These are phyloP conservation scores for Seiridium cupressi DNA, from an alignment of 2,329 filamentous ascomycete species.

Conservation along the genomic window DNA sequence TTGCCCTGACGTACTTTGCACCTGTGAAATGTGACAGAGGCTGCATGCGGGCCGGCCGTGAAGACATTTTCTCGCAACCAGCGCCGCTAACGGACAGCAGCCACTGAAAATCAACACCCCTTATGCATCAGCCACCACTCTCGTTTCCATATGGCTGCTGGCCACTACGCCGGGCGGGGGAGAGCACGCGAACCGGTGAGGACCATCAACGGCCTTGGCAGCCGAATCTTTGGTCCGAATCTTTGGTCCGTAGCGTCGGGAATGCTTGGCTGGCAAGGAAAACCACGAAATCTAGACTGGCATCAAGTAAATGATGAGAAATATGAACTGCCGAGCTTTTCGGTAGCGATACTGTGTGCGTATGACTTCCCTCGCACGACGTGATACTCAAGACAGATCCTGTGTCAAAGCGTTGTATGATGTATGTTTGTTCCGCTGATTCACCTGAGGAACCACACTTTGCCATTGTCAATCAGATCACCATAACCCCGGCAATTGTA, in stretches of 20 bases:
- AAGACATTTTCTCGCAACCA: too few species aligned
- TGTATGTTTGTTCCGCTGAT: neutral
- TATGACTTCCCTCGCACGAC: too few species aligned
- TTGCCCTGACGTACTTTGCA: too few species aligned
- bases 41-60: too few species aligned
- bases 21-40: too few species aligned
- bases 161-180: too few species aligned
- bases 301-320: neutral
- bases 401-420: neutral
- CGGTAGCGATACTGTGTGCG: too few species aligned
- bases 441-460: neutral
- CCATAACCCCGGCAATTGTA: neutral
- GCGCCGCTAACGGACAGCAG: too few species aligned
- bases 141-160: too few species aligned
- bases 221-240: neutral
- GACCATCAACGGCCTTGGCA: neutral
- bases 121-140: too few species aligned
- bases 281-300: neutral
- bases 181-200: neutral
- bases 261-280: neutral
- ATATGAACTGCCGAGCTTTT: neutral
- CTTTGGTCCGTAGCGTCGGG: neutral
- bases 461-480: neutral
- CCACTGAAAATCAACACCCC: too few species aligned
- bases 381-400: too few species aligned